phyloP scores from a whole-genome alignment of 805 yeast genomes.

The Sugiyamaella floridensis region DNA sequence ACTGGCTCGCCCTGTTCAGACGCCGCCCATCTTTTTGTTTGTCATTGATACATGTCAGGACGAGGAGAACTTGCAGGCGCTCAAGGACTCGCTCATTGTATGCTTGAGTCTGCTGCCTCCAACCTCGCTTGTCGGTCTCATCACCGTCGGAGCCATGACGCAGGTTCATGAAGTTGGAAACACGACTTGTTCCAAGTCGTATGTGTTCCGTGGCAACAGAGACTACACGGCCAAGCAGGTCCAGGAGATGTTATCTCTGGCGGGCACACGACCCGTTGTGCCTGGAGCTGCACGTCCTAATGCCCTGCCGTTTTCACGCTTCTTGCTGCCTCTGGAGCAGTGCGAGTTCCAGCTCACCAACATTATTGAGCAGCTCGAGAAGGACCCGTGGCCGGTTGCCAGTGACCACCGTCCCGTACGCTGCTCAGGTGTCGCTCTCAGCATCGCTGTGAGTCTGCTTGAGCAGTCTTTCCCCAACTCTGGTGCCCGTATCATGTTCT shows the following conservation, averaged over 20 bases:
- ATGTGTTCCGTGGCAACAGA: constrained; percentile 82
- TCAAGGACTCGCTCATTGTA: constrained; percentile 74
- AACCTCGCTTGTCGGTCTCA: constrained; percentile 77
- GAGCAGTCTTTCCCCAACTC: constrained; percentile 69
- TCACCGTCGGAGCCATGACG: constrained; percentile 85
- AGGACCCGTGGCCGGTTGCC: constrained; percentile 85
- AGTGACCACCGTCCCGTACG: constrained; percentile 80
- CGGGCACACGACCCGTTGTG: constrained; percentile 25
- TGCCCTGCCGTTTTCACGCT: constrained; percentile 40
- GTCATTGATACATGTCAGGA: constrained; percentile 88
- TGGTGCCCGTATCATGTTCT: constrained; percentile 84
- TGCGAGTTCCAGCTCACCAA: constrained; percentile 80
- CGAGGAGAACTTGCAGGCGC: constrained; percentile 73
- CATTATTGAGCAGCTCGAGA: constrained; percentile 66
- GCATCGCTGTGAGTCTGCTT: constrained; percentile 72
- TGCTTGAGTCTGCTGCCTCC: constrained; percentile 80
- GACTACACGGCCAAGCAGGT: constrained; percentile 57
- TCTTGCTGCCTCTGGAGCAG: constrained; percentile 64
- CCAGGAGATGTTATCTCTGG: constrained; percentile 56
- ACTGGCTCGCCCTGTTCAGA: constrained; percentile 71
- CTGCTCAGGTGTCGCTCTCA: constrained; percentile 88
- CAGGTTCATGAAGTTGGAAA: constrained; percentile 79
- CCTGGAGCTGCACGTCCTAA: constrained; percentile 29
- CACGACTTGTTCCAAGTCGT: constrained; percentile 61
- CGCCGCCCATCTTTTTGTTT: constrained; percentile 80